phyloP scores from a whole-genome alignment of 1,284 basidiomycete species.

The Athelia sp. region DNA sequence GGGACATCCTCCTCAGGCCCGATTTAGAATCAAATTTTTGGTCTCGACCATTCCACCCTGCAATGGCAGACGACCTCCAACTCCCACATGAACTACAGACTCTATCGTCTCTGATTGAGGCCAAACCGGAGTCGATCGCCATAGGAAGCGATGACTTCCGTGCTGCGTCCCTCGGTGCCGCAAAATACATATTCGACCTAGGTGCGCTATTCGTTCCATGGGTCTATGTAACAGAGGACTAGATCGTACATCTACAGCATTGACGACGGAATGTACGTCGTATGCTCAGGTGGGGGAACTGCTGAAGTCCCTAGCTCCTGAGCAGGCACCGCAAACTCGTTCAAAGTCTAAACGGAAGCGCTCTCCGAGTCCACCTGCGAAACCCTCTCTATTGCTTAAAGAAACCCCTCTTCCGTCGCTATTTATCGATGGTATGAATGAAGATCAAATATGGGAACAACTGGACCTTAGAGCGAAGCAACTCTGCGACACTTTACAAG shows the following conservation, averaged over 20 bases:
- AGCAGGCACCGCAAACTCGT: slow-evolving; percentile 65
- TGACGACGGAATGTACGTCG: slow-evolving; percentile 61
- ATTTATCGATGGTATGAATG: slow-evolving; percentile 79
- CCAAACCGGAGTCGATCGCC: slow-evolving; percentile 49
- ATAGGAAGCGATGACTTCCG: slow-evolving; percentile 54
- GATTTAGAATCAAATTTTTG: slow-evolving; percentile 3
- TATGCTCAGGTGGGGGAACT: slow-evolving; percentile 64
- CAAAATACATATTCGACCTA: slow-evolving; percentile 78
- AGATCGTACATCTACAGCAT: slow-evolving; percentile 33
- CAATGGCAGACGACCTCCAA: slow-evolving; percentile 8
- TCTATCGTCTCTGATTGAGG: slow-evolving; percentile 51
- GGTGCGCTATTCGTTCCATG: slow-evolving; percentile 42
- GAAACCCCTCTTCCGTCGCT: slow-evolving; percentile 76
- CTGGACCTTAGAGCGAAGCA: slow-evolving; percentile 72
- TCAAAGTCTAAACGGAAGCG: slow-evolving; percentile 54
- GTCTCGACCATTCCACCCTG: slow-evolving; percentile 4
- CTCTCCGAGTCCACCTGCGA: slow-evolving; percentile 28
- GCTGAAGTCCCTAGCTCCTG: slow-evolving; percentile 58
- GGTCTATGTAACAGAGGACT: slow-evolving; percentile 7
- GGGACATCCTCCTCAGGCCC: slow-evolving; percentile 2
- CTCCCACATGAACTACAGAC: slow-evolving; percentile 37
- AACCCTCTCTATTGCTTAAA: slow-evolving; percentile 36
- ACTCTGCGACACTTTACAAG: slow-evolving; percentile 61
- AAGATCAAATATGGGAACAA: slow-evolving; percentile 92
- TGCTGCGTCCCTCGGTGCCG: slow-evolving; percentile 57